These are phyloP conservation scores for Microcyclospora pomicola DNA, from an alignment of 2,329 filamentous ascomycete species.

Conservation along the genomic window DNA sequence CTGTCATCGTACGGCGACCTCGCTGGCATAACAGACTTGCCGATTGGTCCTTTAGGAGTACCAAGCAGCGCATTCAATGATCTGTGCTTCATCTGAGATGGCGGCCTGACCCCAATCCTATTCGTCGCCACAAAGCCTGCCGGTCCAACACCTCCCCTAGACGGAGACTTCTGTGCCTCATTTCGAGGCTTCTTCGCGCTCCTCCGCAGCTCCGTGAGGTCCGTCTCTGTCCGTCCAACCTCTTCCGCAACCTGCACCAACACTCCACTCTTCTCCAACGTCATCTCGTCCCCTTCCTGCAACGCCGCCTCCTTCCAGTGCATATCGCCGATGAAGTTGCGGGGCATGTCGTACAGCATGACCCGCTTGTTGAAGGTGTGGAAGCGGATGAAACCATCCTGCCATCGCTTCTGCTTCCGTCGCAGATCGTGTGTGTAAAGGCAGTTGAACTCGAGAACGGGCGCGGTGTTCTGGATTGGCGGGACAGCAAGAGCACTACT, in stretches of 20 bases:
- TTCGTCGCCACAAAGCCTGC: background rate
- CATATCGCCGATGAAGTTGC: constrained; percentile 70
- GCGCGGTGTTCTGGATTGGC: constrained; percentile 50
- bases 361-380: constrained; percentile 83
- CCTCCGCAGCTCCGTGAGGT: constrained; percentile 61
- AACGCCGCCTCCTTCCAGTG: constrained; percentile 63
- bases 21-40: constrained; percentile 42
- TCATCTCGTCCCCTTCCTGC: constrained; percentile 68
- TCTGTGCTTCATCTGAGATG: constrained; percentile 37
- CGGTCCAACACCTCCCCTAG: constrained; percentile 1
- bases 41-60: constrained; percentile 48
- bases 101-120: constrained; percentile 7
- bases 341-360: constrained; percentile 76
- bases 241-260: constrained; percentile 70
- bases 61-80: constrained; percentile 52
- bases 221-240: constrained; percentile 59
- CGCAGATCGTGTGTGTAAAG: constrained; percentile 76
- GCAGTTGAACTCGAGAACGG: constrained; percentile 69
- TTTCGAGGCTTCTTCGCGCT: constrained; percentile 42
- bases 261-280: constrained; percentile 59
- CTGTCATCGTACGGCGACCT: constrained; percentile 54
- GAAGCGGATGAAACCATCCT: constrained; percentile 76
- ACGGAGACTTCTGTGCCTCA: constrained; percentile 7
- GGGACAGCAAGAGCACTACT: constrained; percentile 28
- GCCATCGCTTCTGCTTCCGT: constrained; percentile 84